Base-by-base conservation (phyloP, 1,139 yeast genomes). In the Candida dubliniensis region DNA sequence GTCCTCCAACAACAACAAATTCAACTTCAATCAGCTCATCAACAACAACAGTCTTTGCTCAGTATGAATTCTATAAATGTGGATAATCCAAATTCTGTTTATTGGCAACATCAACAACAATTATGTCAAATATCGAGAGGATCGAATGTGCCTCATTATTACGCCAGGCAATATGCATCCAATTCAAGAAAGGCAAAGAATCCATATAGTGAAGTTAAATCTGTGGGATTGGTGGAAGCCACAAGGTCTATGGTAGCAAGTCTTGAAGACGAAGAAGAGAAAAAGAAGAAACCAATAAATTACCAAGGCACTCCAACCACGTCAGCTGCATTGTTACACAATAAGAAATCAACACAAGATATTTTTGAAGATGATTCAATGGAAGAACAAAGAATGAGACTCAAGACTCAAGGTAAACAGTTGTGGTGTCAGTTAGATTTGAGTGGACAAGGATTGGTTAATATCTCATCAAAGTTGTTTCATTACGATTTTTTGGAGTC, bases 361-460 rank as follows among this genome's bases (percentile, higher is more conserved):
- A 63, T 63, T 53, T 89, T 87, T 51, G 91, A 84, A 59, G 89
- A 88, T 55, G 89, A 86, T 54, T 81, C 81, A 48, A 87, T 84
- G 62, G 87, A 84, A 52, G 93, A 85, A 58, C 82, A 89, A 59
- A 75, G 84, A 61, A 81, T 81, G 69, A 81, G 87, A 61, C 79
- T 80, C 48, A 85, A 80, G 54, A 79, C 87, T 38, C 81, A 84
- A 44, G 82, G 84, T 26, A 79, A 78, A 56, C 97, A 91, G 66
- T 77, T 87, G 57, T 95, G 99, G 99, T 87, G 96, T 44, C 95
- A 93, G 24, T 73, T 95, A 53, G 99, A 95, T 68, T 73, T 93
- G 52, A 82, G 95, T 54, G 96, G 97, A 45, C 96, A 93, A 65
- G 90, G 95, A 23, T 71, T 93, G 44, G 74, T 81, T 51, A 77